Base-by-base conservation (phyloP, 2,329 filamentous ascomycete species). In the Pseudocercospora eumusae region DNA sequence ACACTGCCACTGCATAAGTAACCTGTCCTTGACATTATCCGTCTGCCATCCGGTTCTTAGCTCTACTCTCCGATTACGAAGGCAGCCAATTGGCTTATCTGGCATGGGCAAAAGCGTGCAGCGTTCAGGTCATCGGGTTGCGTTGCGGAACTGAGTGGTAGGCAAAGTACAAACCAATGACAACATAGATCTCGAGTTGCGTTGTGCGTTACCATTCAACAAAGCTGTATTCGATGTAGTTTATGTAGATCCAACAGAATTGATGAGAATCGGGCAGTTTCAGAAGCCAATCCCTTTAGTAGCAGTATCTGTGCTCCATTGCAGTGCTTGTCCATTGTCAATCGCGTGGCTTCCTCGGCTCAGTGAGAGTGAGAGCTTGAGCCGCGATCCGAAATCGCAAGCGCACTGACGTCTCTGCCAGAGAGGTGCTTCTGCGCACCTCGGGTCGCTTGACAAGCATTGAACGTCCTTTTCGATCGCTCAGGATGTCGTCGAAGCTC, bases 401-500 rank as follows among this genome's bases (percentile, higher is more conserved):
- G 31, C 60, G 40, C 55, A 56, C 60, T 63, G 60, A 65, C 60
- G 60, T 63, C 60, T 63, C 60, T 63, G 52, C 50, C 44, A 25
- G 18, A 47, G 44, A 11, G 18, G 44, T 28, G 36, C 36, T 18
- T 40, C 15, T 52, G 47, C 23, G 25, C 18, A 27, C n/a, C 40
- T 55, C n/a, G 18, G 23, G 31, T 50, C 47, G 23, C 45, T 54
- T 13, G 52, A 54, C 27, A 21, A 40, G 52, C 52, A 40, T 33
- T 54, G 52, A 6, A 33, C 23, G 40, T 25, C 52, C 25, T 18
- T 18, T 25, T 5, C 52, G 36, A 20, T 25, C 40, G 57, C 33
- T 31, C 53, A 58, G 56, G 7, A 75, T 64, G 58, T 80, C 81
- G 77, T 80, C 80, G 55, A 74, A 78, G 53, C 75, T 84, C 56